Evolutionary conservation across 495 filamentous ascomycete species (phyloP).

Genomic region (Penicillium robsamsonii): DNA sequence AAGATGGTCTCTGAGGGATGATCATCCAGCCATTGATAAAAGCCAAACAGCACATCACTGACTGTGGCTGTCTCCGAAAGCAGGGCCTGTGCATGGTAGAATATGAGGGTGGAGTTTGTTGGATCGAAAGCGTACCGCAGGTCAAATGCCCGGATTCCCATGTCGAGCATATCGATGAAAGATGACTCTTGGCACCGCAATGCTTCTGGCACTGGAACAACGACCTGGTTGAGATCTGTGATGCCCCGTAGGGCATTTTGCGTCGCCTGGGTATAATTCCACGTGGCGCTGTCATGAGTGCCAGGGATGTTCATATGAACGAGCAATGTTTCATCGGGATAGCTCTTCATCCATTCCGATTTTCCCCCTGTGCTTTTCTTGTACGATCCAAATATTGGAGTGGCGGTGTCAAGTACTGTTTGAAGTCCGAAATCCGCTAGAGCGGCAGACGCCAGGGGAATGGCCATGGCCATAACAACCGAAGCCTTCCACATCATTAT

Average conservation of each 20-base stretch:
- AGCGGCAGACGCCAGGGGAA: constrained; percentile 6
- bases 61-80: constrained; percentile 44
- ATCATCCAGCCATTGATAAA: constrained; percentile 46
- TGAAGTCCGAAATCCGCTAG: constrained; percentile 38
- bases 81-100: constrained; percentile 50
- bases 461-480: constrained; percentile 1
- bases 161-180: constrained; percentile 40
- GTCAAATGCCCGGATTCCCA: constrained; percentile 53
- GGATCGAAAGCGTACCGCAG: constrained; percentile 49
- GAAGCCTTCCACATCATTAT: constrained; percentile 3
- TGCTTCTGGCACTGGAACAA: constrained; percentile 23
- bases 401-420: constrained; percentile 42
- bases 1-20: constrained; percentile 36
- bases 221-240: constrained; percentile 38
- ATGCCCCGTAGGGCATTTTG: constrained; percentile 37
- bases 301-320: constrained; percentile 54
- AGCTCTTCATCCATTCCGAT: constrained; percentile 47
- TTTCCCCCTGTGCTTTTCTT: constrained; percentile 18
- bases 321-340: constrained; percentile 42
- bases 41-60: constrained; percentile 48
- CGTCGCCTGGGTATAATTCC: constrained; percentile 51
- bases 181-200: constrained; percentile 45
- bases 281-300: constrained; percentile 53
- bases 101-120: constrained; percentile 43
- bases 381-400: constrained; percentile 43